Evolutionary conservation across 495 filamentous ascomycete species (phyloP), one percentile per base, ranked within the genome.

Genomic region (Aspergillus heteromorphus): DNA sequence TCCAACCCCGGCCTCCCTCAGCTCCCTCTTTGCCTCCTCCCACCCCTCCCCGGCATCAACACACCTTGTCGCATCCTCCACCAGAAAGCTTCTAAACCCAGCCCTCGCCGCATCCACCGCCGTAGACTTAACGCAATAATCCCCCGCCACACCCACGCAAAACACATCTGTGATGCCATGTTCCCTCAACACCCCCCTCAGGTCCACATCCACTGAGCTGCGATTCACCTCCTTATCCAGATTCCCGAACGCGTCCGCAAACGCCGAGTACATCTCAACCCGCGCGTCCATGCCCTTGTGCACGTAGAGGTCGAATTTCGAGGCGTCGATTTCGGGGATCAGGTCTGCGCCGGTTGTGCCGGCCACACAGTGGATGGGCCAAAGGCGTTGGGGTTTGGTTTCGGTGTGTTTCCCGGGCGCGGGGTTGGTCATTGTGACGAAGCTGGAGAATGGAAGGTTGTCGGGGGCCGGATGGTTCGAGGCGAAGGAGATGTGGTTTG

Each of bases 251-350:
- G 87, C 86, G 66, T 88, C 86, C 45, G 83, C 84, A 65, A 98
- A 97, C 3, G 83, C 89, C 48, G 84, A 88, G 68, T 96, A 97
- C 89, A 95, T 95, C 71, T 98, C 93, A 8, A 95, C 78, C 41
- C 78, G 74, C 30, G 76, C 58, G 55, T 90, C 78, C 58, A 75
- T 77, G 30, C 93, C 93, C 70, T 98, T 98, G 55, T 87, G 77
- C 40, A 96, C 74, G 40, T 87, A 70, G 23, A 71, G 55, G 64
- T 93, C 79, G 48, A 95, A 56, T 36, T 74, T 78, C 16, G 63
- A 61, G 14, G 63, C 49, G 56, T 90, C 76, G 17, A 97, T 76
- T 69, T 93, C 92, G 0, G 85, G 79, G 16, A 93, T 77, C 29
- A 97, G 75, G 45, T 82, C 79, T 2, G 88, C 86, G 20, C 93